Conservation (phyloP, 2,329 filamentous ascomycete species). For the Neophaeococcomyces mojaviensis region DNA sequence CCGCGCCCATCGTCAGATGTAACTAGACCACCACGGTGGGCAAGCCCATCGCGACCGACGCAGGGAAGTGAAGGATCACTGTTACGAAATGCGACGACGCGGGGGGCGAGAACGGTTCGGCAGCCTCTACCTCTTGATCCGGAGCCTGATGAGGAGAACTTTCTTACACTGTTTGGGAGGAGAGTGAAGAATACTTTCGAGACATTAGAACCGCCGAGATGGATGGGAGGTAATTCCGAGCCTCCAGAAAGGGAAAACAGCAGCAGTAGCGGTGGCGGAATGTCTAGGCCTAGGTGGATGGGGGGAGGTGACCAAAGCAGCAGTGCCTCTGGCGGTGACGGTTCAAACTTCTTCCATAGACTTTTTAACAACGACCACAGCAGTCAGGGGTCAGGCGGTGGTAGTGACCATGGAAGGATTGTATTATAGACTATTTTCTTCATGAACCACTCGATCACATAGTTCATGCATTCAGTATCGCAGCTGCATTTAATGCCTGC, state of each 20-base stretch:
- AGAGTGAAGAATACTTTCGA: constrained; percentile 90
- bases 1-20: constrained; percentile 16
- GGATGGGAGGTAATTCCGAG: constrained; percentile 50
- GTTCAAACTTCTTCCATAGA: background rate
- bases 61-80: constrained; percentile 9
- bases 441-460: too few species aligned
- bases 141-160: constrained; percentile 66
- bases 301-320: constrained; percentile 44
- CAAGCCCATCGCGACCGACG: constrained; percentile 23
- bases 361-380: background rate
- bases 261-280: constrained; percentile 54
- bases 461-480: too few species aligned
- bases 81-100: background rate
- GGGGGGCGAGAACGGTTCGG: constrained; percentile 1
- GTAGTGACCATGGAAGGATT: background rate
- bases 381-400: background rate
- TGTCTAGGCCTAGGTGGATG: constrained; percentile 79
- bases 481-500: too few species aligned
- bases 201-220: constrained; percentile 69
- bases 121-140: constrained; percentile 38
- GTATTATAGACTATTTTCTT: constrained; percentile 2
- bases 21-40: constrained; percentile 7
- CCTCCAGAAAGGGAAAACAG: background rate
- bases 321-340: constrained; percentile 2
- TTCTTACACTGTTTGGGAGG: constrained; percentile 76